Conservation (phyloP, 768 basidiomycete species). For the Psilocybe cyanescens region DNA sequence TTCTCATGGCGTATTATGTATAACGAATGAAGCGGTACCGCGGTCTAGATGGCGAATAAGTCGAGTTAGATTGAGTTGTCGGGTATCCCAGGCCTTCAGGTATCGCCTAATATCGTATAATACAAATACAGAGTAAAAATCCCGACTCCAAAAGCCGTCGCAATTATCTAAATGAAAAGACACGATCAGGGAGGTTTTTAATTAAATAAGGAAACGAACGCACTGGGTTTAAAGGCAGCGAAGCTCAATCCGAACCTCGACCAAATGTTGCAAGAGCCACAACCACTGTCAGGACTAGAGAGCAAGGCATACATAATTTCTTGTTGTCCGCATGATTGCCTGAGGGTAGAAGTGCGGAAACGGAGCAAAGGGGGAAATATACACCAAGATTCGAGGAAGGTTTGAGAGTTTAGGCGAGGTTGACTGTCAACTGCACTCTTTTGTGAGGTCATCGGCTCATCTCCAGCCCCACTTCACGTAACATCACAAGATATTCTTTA, state of each 20-base stretch:
- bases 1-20: neutral
- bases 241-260: neutral
- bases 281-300: no score
- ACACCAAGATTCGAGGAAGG: neutral
- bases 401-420: neutral
- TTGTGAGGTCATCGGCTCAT: neutral
- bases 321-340: neutral
- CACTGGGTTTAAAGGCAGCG: neutral
- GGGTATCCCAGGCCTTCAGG: neutral
- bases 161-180: slow-evolving; percentile 1
- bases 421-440: neutral
- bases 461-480: neutral
- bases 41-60: neutral
- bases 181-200: neutral
- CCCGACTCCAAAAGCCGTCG: neutral
- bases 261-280: no score
- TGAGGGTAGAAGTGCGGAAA: neutral
- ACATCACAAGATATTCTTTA: neutral
- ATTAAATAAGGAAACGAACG: neutral
- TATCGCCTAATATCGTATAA: slow-evolving; percentile 5
- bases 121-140: slow-evolving; percentile 3
- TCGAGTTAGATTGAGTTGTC: neutral
- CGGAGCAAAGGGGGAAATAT: neutral
- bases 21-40: neutral
- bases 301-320: neutral